These are phyloP conservation scores for Scytalidium lignicola DNA, from an alignment of 2,329 filamentous ascomycete genomes.

Conservation along the genomic window DNA sequence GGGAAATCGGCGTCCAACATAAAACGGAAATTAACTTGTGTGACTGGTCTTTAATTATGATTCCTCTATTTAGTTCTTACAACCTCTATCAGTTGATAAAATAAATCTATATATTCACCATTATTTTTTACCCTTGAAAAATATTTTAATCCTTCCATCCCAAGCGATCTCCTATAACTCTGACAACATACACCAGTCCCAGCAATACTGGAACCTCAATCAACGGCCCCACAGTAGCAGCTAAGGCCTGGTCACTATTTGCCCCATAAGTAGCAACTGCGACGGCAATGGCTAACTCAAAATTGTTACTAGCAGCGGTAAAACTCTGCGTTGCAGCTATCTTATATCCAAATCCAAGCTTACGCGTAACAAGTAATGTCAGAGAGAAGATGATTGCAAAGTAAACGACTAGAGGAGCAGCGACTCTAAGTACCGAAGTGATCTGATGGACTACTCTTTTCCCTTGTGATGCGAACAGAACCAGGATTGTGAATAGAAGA, in stretches of 20 bases:
- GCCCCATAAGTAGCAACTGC: constrained; percentile 76
- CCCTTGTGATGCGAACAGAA: constrained; percentile 81
- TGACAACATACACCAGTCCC: constrained; percentile 69
- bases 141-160: constrained; percentile 23
- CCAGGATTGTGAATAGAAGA: constrained; percentile 79
- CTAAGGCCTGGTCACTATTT: constrained; percentile 73
- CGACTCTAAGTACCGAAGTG: constrained; percentile 74
- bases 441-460: constrained; percentile 74
- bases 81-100: neutral
- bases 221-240: constrained; percentile 76
- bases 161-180: constrained; percentile 47
- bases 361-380: constrained; percentile 57
- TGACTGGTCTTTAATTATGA: neutral
- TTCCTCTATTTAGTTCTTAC: neutral
- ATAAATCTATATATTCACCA: neutral
- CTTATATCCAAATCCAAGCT: constrained; percentile 70
- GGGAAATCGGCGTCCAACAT: neutral
- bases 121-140: neutral
- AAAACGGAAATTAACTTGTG: neutral
- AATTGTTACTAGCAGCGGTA: constrained; percentile 88
- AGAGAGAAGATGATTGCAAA: constrained; percentile 69
- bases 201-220: constrained; percentile 83
- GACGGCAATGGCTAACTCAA: constrained; percentile 86
- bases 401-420: constrained; percentile 76
- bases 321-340: constrained; percentile 75